phyloP scores from a whole-genome alignment of 257 asterid species.

The Solanum pinnatisectum region DNA sequence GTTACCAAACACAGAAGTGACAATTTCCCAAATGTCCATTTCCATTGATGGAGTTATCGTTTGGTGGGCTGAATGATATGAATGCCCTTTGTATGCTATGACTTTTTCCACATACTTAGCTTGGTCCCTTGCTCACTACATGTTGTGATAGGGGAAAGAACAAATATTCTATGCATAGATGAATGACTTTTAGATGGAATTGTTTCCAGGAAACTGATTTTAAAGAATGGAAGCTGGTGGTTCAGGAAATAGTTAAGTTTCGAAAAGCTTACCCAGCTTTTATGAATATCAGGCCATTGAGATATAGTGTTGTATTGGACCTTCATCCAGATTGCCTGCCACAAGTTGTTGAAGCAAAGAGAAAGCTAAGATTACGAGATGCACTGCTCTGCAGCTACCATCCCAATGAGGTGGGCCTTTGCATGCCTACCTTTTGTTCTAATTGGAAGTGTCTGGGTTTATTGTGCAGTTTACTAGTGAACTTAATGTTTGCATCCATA shows the following conservation, averaged over 20 bases:
- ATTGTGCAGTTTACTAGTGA: background rate
- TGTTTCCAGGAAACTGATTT: conserved; percentile 89
- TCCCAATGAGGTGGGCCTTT: conserved; percentile 63
- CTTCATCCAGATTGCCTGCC: conserved; percentile 75
- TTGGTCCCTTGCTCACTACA: background rate
- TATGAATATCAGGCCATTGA: conserved; percentile 88
- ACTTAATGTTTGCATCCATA: background rate
- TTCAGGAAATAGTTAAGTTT: conserved; percentile 91
- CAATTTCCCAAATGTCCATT: background rate
- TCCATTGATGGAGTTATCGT: background rate
- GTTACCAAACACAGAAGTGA: background rate
- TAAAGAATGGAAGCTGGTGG: conserved; percentile 96
- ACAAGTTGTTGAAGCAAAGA: conserved; percentile 38
- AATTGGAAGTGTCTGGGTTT: background rate
- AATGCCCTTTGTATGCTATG: background rate
- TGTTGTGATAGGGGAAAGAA: background rate
- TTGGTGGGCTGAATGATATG: background rate
- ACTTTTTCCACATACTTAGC: background rate
- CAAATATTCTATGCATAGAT: background rate
- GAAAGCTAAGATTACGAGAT: conserved; percentile 75
- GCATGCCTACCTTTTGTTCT: background rate
- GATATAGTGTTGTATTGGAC: conserved; percentile 84
- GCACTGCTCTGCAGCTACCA: conserved; percentile 88
- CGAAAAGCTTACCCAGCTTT: conserved; percentile 94
- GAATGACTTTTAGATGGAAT: conserved; percentile 17